Percentiles rank a stretch among this genome's conserved stretches.
Evolutionary conservation across 352 stramenopile species (phyloP).

Genomic region (Globisporangium apiculatum): DNA sequence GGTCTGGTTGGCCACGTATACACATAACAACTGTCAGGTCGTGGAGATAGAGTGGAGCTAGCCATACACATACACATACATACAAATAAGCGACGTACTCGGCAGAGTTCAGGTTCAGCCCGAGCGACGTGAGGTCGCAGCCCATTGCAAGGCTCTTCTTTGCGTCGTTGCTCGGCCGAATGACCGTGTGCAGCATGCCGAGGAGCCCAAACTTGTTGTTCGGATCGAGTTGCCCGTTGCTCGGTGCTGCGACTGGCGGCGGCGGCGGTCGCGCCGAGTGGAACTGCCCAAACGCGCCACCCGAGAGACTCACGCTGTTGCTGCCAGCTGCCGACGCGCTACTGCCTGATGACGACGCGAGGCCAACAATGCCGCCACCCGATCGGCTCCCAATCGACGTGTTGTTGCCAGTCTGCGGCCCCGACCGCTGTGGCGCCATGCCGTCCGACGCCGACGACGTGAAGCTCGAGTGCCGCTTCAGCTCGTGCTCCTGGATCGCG

Average conservation of each 20-base stretch:
- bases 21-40: no score
- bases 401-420: slow-evolving; percentile 31
- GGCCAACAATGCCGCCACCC: neutral
- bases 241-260: slow-evolving; percentile 7
- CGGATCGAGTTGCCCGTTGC: slow-evolving; percentile 48
- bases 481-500: slow-evolving; percentile 33
- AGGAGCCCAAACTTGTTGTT: slow-evolving; percentile 75
- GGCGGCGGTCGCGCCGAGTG: slow-evolving; percentile 17
- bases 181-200: slow-evolving; percentile 77
- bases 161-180: slow-evolving; percentile 52
- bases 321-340: slow-evolving; percentile 12
- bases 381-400: slow-evolving; percentile 54
- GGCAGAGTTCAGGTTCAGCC: slow-evolving; percentile 78
- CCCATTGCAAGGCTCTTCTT: slow-evolving; percentile 77
- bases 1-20: slow-evolving; percentile 21
- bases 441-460: slow-evolving; percentile 58
- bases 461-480: slow-evolving; percentile 69
- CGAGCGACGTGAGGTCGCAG: slow-evolving; percentile 74
- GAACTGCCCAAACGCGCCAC: slow-evolving; percentile 54
- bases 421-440: slow-evolving; percentile 39
- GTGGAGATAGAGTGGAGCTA: neutral
- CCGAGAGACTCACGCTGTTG: slow-evolving; percentile 42
- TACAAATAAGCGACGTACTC: slow-evolving; percentile 37
- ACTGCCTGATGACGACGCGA: slow-evolving; percentile 1
- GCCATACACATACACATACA: neutral